A percentile compares a stretch with the other conserved stretches of the same genome.
phyloP scores from a whole-genome alignment of 1,284 basidiomycete species.

The Microbotryum intermedium region DNA sequence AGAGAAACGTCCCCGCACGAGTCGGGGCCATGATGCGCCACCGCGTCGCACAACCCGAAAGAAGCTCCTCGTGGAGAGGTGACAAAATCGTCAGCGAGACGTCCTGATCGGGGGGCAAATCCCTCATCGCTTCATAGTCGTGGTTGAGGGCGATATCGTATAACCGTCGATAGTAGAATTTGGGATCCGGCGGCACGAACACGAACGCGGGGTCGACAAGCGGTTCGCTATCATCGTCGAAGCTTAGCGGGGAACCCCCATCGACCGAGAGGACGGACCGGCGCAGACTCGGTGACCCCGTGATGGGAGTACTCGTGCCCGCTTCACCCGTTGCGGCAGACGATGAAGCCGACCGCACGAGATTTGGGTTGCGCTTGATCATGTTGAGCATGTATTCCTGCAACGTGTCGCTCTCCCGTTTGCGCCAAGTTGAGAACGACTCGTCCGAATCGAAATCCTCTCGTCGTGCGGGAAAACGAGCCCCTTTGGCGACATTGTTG shows the following conservation, averaged over 20 bases:
- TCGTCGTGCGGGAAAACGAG: slow-evolving; percentile 68
- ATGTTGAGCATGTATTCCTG: slow-evolving; percentile 82
- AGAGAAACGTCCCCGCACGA: slow-evolving; percentile 70
- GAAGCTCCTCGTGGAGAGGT: slow-evolving; percentile 64
- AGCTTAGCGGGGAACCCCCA: slow-evolving; percentile 36
- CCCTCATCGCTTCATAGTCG: slow-evolving; percentile 83
- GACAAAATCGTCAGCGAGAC: slow-evolving; percentile 93
- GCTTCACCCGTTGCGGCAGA: background rate
- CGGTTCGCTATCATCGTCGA: slow-evolving; percentile 40
- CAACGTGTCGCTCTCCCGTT: slow-evolving; percentile 70
- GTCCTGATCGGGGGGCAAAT: slow-evolving; percentile 88
- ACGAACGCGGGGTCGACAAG: slow-evolving; percentile 51
- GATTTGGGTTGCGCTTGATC: slow-evolving; percentile 76
- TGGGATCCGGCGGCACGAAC: slow-evolving; percentile 83
- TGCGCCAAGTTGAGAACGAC: slow-evolving; percentile 76
- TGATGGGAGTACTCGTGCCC: background rate
- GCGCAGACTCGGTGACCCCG: background rate
- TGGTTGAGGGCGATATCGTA: slow-evolving; percentile 73
- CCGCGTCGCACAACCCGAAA: slow-evolving; percentile 75
- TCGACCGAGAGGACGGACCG: slow-evolving; percentile 33
- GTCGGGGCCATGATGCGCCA: slow-evolving; percentile 82
- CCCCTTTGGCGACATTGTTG: slow-evolving; percentile 74
- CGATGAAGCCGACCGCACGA: slow-evolving; percentile 45
- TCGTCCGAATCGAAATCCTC: slow-evolving; percentile 76
- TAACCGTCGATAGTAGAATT: slow-evolving; percentile 71